A percentile compares a stretch with the other conserved stretches of the same genome.
Conservation (phyloP, 345 rosid species). For the Pugionium dolabratum region DNA sequence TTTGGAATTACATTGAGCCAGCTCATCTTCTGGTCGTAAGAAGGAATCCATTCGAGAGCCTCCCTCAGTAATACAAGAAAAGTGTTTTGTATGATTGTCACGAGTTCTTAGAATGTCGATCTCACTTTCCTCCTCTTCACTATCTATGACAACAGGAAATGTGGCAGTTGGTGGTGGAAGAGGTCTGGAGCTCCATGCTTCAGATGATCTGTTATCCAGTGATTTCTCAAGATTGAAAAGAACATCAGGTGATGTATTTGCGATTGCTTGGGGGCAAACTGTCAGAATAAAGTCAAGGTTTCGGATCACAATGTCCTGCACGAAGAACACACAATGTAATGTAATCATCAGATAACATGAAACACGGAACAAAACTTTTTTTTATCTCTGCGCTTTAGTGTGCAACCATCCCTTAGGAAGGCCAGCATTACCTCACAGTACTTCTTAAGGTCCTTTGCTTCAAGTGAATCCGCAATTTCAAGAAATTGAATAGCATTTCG, state of each 20-base stretch:
- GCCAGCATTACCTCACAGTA: constrained; percentile 75
- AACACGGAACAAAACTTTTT: constrained; percentile 15
- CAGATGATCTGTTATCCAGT: constrained; percentile 81
- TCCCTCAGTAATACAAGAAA: constrained; percentile 29
- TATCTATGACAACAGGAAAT: constrained; percentile 68
- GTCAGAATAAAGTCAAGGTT: constrained; percentile 88
- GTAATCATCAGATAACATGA: constrained; percentile 9
- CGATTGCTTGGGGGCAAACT: constrained; percentile 63
- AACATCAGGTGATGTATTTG: constrained; percentile 68
- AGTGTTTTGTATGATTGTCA: constrained; percentile 46
- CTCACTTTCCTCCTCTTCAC: constrained; percentile 84
- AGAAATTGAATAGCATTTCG: constrained; percentile 82
- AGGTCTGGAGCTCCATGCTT: constrained; percentile 80
- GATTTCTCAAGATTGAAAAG: constrained; percentile 77
- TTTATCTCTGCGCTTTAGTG: not conserved
- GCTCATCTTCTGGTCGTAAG: constrained; percentile 59
- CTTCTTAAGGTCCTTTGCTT: constrained; percentile 75
- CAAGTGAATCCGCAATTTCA: constrained; percentile 95
- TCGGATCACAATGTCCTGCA: constrained; percentile 81
- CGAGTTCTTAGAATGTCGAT: constrained; percentile 63
- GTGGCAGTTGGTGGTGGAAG: constrained; percentile 90
- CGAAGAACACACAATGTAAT: constrained; percentile 26
- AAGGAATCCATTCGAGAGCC: constrained; percentile 57
- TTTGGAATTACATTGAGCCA: constrained; percentile 49
- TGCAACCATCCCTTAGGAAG: constrained; percentile 4